Percentiles rank a stretch among this genome's conserved stretches.
These are phyloP conservation scores for Solanum hybrid DNA, from an alignment of 305 asterid genomes.

Conservation along the genomic window DNA sequence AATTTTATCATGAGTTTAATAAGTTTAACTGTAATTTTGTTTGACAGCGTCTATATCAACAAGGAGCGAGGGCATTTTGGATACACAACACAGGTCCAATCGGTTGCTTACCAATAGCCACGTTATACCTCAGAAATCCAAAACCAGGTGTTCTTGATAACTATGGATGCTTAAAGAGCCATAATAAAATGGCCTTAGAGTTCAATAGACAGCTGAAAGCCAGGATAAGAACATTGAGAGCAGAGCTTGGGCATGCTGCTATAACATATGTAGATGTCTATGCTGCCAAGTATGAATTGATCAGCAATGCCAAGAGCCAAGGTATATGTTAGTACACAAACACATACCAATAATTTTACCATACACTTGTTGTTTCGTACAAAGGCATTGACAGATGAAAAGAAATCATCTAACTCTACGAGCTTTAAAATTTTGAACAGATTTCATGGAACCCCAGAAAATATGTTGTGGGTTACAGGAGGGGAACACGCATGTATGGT, in stretches of 20 bases:
- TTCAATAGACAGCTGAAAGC: constrained; percentile 44
- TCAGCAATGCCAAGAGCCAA: constrained; percentile 32
- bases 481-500: constrained; percentile 24
- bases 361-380: neutral
- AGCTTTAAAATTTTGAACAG: constrained; percentile 13
- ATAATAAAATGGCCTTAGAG: constrained; percentile 33
- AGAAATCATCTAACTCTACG: neutral
- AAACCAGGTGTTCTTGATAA: constrained; percentile 30
- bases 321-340: constrained; percentile 20
- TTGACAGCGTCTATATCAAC: constrained; percentile 36
- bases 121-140: constrained; percentile 15
- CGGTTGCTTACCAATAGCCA: constrained; percentile 46
- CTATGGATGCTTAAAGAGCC: constrained; percentile 35
- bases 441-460: constrained; percentile 33
- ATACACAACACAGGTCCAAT: constrained; percentile 59
- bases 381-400: neutral
- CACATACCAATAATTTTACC: neutral
- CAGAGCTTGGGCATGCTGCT: constrained; percentile 40
- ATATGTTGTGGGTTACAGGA: constrained; percentile 53
- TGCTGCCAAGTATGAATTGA: constrained; percentile 43
- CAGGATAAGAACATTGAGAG: constrained; percentile 25
- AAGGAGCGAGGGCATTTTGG: constrained; percentile 63
- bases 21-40: neutral
- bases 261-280: constrained; percentile 45
- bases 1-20: neutral